Evolutionary conservation across 2,329 filamentous ascomycete species (phyloP).

Genomic region (Gliomastix tumulicola): DNA sequence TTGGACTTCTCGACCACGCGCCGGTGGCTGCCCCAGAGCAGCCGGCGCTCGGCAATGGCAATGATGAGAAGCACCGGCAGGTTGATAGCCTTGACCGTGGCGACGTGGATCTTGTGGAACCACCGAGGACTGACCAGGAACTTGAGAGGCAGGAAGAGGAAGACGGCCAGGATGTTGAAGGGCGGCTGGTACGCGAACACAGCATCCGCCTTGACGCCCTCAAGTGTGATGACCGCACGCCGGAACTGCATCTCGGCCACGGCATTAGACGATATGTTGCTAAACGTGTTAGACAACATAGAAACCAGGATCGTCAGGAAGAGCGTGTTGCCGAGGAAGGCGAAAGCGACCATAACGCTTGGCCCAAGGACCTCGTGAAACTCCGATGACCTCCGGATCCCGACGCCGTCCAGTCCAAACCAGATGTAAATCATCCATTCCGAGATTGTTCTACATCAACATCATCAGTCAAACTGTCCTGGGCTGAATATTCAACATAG

Average conservation of each 20-base stretch:
- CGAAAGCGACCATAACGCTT: slow-evolving; percentile 73
- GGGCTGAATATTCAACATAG: not conserved
- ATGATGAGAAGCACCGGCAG: slow-evolving; percentile 68
- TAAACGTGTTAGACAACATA: slow-evolving; percentile 80
- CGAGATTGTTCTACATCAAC: slow-evolving; percentile 51
- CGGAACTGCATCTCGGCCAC: slow-evolving; percentile 81
- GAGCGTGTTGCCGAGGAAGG: slow-evolving; percentile 79
- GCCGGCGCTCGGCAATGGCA: slow-evolving; percentile 60
- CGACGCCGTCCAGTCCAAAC: slow-evolving; percentile 75
- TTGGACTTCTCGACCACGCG: slow-evolving; percentile 6
- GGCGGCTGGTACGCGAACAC: slow-evolving; percentile 78
- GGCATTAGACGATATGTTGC: slow-evolving; percentile 68
- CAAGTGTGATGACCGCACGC: slow-evolving; percentile 72
- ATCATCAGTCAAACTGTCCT: slow-evolving; percentile 4
- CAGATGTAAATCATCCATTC: slow-evolving; percentile 95
- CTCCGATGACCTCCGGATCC: slow-evolving; percentile 54
- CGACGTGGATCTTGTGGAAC: slow-evolving; percentile 88
- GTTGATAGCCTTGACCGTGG: slow-evolving; percentile 67
- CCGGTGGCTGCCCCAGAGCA: slow-evolving; percentile 48
- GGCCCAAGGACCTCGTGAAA: slow-evolving; percentile 79
- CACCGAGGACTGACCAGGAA: slow-evolving; percentile 72
- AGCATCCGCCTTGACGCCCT: slow-evolving; percentile 79
- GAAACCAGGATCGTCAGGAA: slow-evolving; percentile 87
- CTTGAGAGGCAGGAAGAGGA: slow-evolving; percentile 69
- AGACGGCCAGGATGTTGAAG: slow-evolving; percentile 73